Evolutionary conservation across 2,329 filamentous ascomycete genomes (phyloP), one percentile per base, ranked within the genome.

Genomic region (Helotiales sp.): DNA sequence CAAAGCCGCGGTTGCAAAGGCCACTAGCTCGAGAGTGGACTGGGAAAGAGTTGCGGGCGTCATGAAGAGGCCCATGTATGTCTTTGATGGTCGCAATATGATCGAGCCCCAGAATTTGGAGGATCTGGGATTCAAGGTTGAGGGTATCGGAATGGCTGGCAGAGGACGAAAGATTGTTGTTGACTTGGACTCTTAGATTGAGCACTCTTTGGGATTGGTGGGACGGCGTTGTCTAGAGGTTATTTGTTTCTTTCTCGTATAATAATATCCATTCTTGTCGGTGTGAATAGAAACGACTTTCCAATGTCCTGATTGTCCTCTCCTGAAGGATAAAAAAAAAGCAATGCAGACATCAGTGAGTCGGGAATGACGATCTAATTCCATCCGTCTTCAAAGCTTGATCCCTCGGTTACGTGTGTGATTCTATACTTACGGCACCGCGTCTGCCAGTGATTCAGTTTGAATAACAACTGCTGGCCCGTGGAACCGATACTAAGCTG

Each of bases 21-120:
- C 45, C 70, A 66, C 13, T 49, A 66, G 6, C 70, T 58, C 6
- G 75, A 78, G 47, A 3, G 71, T 85, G 5, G 82, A 85, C 61
- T 85, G 83, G 80, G 74, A 78, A 30, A 78, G 78, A 28, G 79
- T 85, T 15, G 80, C 82, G 4, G 77, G 79, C 60, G 75, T 76
- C 13, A 80, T 85, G 78, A 77, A 78, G 64, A 78, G 80, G 52
- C 83, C 83, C 1, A 83, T 79, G 68, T 84, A 79, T 75, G 79
- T 84, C 7, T 85, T 85, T 73, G 83, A 85, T 73, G 83, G 83
- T 5, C 75, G 77, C 43, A 72, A 76, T 13, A 73, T 79, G 17
- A 15, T 80, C 6, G 72, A 79, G 67, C 69, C 63, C 7, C 66
- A 57, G 37, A 71, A 65, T 30, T 66, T 79, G 61, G 71, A 74